phyloP scores from a whole-genome alignment of 2,329 filamentous ascomycete genomes.

The Penicillium digitatum region DNA sequence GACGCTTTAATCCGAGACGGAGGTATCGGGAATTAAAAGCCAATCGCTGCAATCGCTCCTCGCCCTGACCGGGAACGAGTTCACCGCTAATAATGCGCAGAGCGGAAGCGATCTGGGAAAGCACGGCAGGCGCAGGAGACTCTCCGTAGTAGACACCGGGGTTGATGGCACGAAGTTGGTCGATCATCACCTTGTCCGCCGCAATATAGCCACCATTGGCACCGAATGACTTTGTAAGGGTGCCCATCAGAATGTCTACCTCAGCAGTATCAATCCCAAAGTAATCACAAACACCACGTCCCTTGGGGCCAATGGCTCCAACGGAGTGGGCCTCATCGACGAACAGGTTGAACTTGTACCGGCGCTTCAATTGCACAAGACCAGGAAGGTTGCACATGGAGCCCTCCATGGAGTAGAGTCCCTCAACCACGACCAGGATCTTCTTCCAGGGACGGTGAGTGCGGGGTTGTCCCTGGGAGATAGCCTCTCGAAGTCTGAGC shows the following conservation, averaged over 20 bases:
- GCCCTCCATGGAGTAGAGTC: slow-evolving; percentile 98
- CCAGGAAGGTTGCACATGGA: slow-evolving; percentile 98
- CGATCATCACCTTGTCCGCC: slow-evolving; percentile 82
- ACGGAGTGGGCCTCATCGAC: slow-evolving; percentile 96
- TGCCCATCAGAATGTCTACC: slow-evolving; percentile 96
- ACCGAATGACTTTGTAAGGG: slow-evolving; percentile 95
- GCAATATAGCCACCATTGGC: slow-evolving; percentile 96
- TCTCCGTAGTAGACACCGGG: slow-evolving; percentile 84
- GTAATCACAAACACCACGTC: slow-evolving; percentile 94
- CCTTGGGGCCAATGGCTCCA: slow-evolving; percentile 81
- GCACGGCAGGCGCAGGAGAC: slow-evolving; percentile 77
- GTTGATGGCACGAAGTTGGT: slow-evolving; percentile 83
- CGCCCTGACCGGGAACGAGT: slow-evolving; percentile 81
- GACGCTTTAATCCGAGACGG: slow-evolving; percentile 91
- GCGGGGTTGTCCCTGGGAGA: slow-evolving; percentile 92
- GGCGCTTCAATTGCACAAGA: slow-evolving; percentile 78
- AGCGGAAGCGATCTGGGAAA: slow-evolving; percentile 85
- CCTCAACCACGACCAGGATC: slow-evolving; percentile 93
- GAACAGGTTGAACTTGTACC: slow-evolving; percentile 96
- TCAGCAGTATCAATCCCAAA: slow-evolving; percentile 84
- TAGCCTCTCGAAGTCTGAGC: slow-evolving; percentile 78
- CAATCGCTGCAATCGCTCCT: slow-evolving; percentile 90
- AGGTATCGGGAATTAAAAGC: slow-evolving; percentile 98
- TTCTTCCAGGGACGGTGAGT: slow-evolving; percentile 99
- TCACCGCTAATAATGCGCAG: slow-evolving; percentile 88